Evolutionary conservation across 163 green algal genomes (phyloP), one percentile per base, ranked within the genome.

Genomic region (Coccomyxa subellipsoidea): DNA sequence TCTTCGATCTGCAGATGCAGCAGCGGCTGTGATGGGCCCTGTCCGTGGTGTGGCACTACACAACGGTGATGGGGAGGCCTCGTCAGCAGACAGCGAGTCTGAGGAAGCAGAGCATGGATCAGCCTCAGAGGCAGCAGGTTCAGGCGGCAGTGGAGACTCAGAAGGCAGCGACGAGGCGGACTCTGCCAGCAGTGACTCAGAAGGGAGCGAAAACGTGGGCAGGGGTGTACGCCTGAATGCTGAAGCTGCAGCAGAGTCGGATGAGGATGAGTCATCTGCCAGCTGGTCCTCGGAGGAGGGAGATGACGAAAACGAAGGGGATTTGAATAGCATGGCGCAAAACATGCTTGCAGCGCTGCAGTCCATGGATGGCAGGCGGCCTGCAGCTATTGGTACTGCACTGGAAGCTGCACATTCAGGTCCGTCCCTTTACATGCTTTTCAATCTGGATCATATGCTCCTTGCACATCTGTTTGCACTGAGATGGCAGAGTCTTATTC

Each of bases 291-390:
- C 66, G 32, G 66, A n/a, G 29, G 66, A 73, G 1, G 66, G 32
- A 73, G 66, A 36, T 12, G 32, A 38, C 0, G 70, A 77, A 27
- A 32, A 23, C 32, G 70, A 38, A 32, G 70, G 25, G 21, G 9
- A 27, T 7, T 18, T 77, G 10, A 27, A 27, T 4, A 8, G 5
- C 12, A 25, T 77, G 32, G 70, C 70, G n/a, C 70, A 77, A 32
- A 77, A 32, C 70, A 77, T 77, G 70, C 34, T 38, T 31, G 70
- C 70, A n/a, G 70, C 70, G 32, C 70, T 77, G 21, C 66, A 35
- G 1, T 73, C 66, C 1, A 35, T 35, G 18, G 66, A 35, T 7
- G 29, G 7, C 4, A 23, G 29, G 27, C 66, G n/a, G 29, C 18
- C 66, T 1, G 10, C 66, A 73, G 66, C 18, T 18, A 34, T 12